These are phyloP conservation scores for Gymnopilus junonius DNA, from an alignment of 768 basidiomycete genomes.

Conservation along the genomic window DNA sequence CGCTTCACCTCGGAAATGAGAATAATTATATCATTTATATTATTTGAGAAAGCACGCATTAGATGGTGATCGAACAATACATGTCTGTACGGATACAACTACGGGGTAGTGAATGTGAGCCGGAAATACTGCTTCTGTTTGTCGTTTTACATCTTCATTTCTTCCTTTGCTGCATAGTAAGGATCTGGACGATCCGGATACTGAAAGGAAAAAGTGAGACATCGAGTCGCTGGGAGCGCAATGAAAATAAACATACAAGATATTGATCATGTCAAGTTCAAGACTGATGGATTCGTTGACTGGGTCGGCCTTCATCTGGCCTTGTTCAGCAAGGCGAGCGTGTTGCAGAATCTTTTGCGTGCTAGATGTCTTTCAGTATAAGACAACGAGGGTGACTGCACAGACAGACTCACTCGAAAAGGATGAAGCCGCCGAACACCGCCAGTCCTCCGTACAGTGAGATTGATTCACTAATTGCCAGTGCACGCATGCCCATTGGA, in stretches of 20 bases:
- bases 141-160: conserved; percentile 33
- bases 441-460: conserved; percentile 89
- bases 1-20: neutral
- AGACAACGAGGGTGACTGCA: neutral
- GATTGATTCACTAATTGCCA: conserved; percentile 78
- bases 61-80: conserved; percentile 9
- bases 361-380: conserved; percentile 37
- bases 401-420: conserved; percentile 71
- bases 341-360: conserved; percentile 86
- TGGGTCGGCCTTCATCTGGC: conserved; percentile 70
- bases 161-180: conserved; percentile 67
- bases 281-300: conserved; percentile 78
- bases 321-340: conserved; percentile 73
- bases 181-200: conserved; percentile 80
- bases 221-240: neutral
- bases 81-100: conserved; percentile 6
- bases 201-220: conserved; percentile 37
- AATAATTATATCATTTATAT: neutral
- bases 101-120: neutral
- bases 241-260: conserved; percentile 59
- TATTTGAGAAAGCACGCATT: neutral
- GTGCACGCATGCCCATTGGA: conserved; percentile 78
- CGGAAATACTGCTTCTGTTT: neutral
- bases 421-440: conserved; percentile 84
- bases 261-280: conserved; percentile 89